These are phyloP conservation scores for Beauveria varroae DNA, from an alignment of 2,329 filamentous ascomycete genomes.

Conservation along the genomic window DNA sequence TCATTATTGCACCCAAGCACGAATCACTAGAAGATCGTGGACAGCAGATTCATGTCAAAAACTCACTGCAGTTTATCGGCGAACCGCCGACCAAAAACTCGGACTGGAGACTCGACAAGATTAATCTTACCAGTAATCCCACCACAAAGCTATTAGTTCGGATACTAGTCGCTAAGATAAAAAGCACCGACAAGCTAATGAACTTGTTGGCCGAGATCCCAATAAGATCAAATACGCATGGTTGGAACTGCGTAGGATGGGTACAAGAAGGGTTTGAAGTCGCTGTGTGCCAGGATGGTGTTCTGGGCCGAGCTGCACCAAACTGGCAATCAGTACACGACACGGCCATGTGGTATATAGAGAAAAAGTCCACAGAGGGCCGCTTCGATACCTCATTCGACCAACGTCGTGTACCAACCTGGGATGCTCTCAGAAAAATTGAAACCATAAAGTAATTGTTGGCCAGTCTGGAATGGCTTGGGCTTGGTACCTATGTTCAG, in stretches of 20 bases:
- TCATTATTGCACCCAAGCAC: constrained; percentile 31
- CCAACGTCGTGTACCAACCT: constrained; percentile 24
- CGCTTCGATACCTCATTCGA: constrained; percentile 32
- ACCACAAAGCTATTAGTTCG: constrained; percentile 20
- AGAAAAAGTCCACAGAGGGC: constrained; percentile 29
- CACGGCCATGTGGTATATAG: constrained; percentile 30
- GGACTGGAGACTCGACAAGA: constrained; percentile 6
- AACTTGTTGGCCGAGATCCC: constrained; percentile 24
- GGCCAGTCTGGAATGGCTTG: too few species aligned
- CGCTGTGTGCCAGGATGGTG: constrained; percentile 21
- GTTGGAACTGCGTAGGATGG: constrained; percentile 38
- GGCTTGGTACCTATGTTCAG: too few species aligned
- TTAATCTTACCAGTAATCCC: constrained; percentile 21
- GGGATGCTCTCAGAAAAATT: constrained; percentile 25
- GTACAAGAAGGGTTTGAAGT: constrained; percentile 31
- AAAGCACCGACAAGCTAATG: constrained; percentile 19
- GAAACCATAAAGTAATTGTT: constrained; percentile 8
- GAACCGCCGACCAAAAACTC: neutral
- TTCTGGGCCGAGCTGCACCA: constrained; percentile 23
- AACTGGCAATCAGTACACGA: constrained; percentile 29
- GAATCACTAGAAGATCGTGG: constrained; percentile 11
- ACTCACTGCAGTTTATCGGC: constrained; percentile 12
- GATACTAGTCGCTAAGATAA: constrained; percentile 25
- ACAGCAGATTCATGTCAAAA: constrained; percentile 26
- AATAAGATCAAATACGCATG: constrained; percentile 20